Percentiles rank a stretch among this genome's conserved stretches.
phyloP scores from a whole-genome alignment of 140 eudicot genomes.

The Cichorium intybus region DNA sequence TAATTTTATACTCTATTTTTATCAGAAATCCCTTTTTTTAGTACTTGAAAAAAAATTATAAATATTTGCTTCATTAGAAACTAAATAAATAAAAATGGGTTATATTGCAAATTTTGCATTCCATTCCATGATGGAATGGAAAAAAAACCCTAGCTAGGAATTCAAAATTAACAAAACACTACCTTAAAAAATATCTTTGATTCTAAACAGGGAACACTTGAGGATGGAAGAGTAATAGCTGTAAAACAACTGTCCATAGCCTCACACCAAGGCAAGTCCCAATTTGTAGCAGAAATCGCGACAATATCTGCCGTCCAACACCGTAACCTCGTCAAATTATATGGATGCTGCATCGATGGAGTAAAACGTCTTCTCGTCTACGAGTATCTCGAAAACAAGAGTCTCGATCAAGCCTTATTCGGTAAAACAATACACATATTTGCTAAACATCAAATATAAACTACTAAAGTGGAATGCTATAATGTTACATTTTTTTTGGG shows the following conservation, averaged over 20 bases:
- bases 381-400: constrained; percentile 66
- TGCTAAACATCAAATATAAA: too few species aligned
- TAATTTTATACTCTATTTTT: constrained; percentile 10
- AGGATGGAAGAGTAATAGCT: constrained; percentile 66
- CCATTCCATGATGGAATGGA: too few species aligned
- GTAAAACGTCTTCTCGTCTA: constrained; percentile 62
- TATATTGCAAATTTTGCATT: too few species aligned
- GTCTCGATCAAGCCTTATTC: constrained; percentile 74
- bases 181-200: not conserved
- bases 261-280: constrained; percentile 70
- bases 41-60: too few species aligned
- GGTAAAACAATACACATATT: constrained; percentile 33
- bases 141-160: too few species aligned
- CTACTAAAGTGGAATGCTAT: not conserved
- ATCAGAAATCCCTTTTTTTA: not conserved
- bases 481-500: constrained; percentile 10
- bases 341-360: constrained; percentile 74
- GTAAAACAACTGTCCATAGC: constrained; percentile 63
- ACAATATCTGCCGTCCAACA: constrained; percentile 87
- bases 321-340: constrained; percentile 64
- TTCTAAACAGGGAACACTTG: constrained; percentile 54
- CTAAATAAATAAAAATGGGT: too few species aligned
- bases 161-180: too few species aligned
- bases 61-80: too few species aligned
- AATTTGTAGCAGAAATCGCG: constrained; percentile 84